phyloP scores from a whole-genome alignment of 2,329 filamentous ascomycete genomes.

The Berkeleyomyces rouxiae region DNA sequence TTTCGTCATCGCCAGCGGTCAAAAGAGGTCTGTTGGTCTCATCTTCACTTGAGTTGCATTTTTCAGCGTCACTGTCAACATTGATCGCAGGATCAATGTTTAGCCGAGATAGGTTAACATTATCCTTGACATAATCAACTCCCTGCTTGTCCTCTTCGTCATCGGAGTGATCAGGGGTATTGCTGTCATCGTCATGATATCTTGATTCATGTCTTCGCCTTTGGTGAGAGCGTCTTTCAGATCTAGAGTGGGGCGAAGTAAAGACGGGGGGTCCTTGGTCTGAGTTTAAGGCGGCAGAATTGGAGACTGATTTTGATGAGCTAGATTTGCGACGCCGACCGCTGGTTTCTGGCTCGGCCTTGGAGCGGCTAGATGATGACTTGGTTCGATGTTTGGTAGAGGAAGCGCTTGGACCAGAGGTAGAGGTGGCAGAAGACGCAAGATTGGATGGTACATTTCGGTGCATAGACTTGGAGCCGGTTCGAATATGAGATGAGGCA shows the following conservation, averaged over 20 bases:
- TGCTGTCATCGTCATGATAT: not conserved
- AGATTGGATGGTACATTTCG: not conserved
- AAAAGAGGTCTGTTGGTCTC: not conserved
- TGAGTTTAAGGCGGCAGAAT: not conserved
- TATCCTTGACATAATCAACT: not conserved
- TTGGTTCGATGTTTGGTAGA: constrained; percentile 1
- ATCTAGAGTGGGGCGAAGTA: not conserved
- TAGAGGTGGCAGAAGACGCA: not conserved
- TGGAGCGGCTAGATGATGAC: constrained; percentile 3
- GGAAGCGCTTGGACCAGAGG: not conserved
- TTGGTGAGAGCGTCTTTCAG: not conserved
- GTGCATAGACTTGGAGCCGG: constrained; percentile 1
- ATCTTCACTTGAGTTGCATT: not conserved
- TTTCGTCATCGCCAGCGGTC: constrained; percentile 1
- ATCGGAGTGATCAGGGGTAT: not conserved
- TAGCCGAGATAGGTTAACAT: not conserved
- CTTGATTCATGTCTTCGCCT: not conserved
- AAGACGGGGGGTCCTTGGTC: not conserved
- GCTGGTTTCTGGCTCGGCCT: constrained; percentile 2
- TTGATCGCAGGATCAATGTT: not conserved
- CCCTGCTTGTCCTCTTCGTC: not conserved
- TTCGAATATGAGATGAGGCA: not conserved
- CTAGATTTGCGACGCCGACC: constrained; percentile 3
- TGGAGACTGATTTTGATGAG: not conserved
- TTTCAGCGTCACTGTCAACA: not conserved